Conservation (phyloP, 495 filamentous ascomycete genomes). For the Aspergillus cavernicola region DNA sequence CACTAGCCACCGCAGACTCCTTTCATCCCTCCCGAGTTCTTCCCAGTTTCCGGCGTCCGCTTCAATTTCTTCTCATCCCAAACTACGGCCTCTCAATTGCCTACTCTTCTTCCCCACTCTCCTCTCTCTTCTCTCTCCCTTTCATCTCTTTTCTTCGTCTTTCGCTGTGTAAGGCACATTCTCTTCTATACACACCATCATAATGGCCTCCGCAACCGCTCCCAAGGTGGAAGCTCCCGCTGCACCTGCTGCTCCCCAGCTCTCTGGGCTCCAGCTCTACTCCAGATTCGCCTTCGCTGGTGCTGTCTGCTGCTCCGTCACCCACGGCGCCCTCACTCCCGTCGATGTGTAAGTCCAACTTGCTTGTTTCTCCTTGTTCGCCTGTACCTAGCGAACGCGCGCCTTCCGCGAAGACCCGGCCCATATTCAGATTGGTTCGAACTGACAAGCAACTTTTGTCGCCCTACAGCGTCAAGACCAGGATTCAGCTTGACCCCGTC, state of each 20-base stretch:
- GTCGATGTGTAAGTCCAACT: slow-evolving; percentile 84
- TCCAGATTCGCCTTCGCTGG: slow-evolving; percentile 88
- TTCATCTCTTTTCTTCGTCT: slow-evolving; percentile 12
- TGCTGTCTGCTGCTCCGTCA: slow-evolving; percentile 91
- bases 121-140: slow-evolving; percentile 16
- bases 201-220: slow-evolving; percentile 41
- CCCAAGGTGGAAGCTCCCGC: slow-evolving; percentile 34
- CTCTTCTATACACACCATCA: slow-evolving; percentile 17
- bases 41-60: slow-evolving; percentile 23
- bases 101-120: slow-evolving; percentile 16
- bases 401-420: slow-evolving; percentile 5
- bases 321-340: slow-evolving; percentile 86
- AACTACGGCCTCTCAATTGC: slow-evolving; percentile 25
- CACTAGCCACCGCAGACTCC: slow-evolving; percentile 7
- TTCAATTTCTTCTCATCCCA: slow-evolving; percentile 27
- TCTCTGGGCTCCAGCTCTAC: slow-evolving; percentile 58
- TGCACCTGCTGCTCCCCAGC: slow-evolving; percentile 39
- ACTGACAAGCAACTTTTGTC: slow-evolving; percentile 26
- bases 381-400: slow-evolving; percentile 7
- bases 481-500: slow-evolving; percentile 86
- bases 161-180: slow-evolving; percentile 11
- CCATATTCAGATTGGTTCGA: slow-evolving; percentile 6
- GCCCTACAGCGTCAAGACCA: slow-evolving; percentile 79
- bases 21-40: slow-evolving; percentile 33
- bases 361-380: background rate